Conservation (phyloP, 495 filamentous ascomycete species). For the Aspergillus taichungensis region DNA sequence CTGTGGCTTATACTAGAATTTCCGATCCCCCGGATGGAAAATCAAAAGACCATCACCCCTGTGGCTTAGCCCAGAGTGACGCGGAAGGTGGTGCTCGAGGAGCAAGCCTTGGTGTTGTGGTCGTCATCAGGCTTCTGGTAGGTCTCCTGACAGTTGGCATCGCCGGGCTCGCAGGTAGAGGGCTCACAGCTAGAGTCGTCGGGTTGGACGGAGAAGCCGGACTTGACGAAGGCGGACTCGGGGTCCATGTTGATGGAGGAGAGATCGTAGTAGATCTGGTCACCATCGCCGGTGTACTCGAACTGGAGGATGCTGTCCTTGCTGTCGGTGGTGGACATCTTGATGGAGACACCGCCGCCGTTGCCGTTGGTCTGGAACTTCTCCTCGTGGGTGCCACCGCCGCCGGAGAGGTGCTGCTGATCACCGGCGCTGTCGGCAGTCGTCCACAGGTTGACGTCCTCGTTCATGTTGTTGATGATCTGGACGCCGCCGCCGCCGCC, state of each 20-base stretch:
- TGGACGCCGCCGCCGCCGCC: constrained; percentile 16
- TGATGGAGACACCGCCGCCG: constrained; percentile 36
- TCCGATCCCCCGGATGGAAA: no score
- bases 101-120: constrained; percentile 20
- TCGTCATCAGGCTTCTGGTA: constrained; percentile 32
- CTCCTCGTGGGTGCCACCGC: constrained; percentile 22
- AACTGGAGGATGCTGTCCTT: constrained; percentile 27
- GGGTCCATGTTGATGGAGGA: constrained; percentile 31
- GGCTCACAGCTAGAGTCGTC: constrained; percentile 20
- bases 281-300: constrained; percentile 17
- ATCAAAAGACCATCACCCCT: no score
- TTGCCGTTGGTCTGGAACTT: constrained; percentile 25
- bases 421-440: constrained; percentile 15
- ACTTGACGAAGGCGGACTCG: constrained; percentile 19
- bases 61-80: constrained; percentile 12
- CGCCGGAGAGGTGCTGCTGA: constrained; percentile 20
- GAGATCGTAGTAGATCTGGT: constrained; percentile 23
- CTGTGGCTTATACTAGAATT: no score
- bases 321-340: constrained; percentile 24
- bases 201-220: constrained; percentile 26
- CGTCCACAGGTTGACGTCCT: constrained; percentile 28
- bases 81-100: constrained; percentile 10
- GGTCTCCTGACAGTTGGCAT: constrained; percentile 22
- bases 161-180: constrained; percentile 24
- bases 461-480: constrained; percentile 30